Conservation (phyloP, 2,329 filamentous ascomycete species). For the Lecanicillium sp. region DNA sequence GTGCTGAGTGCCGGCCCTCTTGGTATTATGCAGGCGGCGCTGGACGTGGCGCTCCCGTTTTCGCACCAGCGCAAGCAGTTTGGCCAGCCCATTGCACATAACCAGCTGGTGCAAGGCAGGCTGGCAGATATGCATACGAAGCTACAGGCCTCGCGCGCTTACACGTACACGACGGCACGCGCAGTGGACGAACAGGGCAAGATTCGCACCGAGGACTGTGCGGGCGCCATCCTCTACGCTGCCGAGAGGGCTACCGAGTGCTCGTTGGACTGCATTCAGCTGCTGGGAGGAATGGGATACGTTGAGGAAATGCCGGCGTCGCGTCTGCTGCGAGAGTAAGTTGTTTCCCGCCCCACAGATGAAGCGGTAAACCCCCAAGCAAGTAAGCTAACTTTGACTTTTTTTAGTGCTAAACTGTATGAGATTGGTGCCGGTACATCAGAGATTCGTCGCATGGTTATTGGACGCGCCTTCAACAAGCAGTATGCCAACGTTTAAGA, state of each 20-base stretch:
- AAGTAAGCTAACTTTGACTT: constrained; percentile 20
- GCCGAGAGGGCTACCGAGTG: constrained; percentile 86
- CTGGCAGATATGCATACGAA: constrained; percentile 98
- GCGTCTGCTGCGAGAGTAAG: constrained; percentile 65
- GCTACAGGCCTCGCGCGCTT: constrained; percentile 72
- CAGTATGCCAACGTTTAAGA: constrained; percentile 50
- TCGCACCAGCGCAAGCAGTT: constrained; percentile 88
- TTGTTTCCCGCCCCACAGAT: constrained; percentile 9
- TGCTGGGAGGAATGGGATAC: constrained; percentile 92
- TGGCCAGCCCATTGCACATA: constrained; percentile 74
- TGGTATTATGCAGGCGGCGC: constrained; percentile 86
- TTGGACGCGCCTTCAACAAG: constrained; percentile 86
- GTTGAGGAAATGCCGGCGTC: constrained; percentile 92
- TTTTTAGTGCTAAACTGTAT: constrained; percentile 64
- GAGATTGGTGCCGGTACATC: constrained; percentile 96
- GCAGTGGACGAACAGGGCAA: constrained; percentile 67
- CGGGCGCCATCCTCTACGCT: constrained; percentile 87
- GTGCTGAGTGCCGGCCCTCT: constrained; percentile 87
- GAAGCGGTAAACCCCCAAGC: no score
- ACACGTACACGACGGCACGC: constrained; percentile 78
- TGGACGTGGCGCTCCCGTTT: constrained; percentile 83
- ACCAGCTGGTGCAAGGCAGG: constrained; percentile 88
- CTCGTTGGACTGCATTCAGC: constrained; percentile 79
- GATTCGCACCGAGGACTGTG: constrained; percentile 85
- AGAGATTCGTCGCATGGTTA: constrained; percentile 89